These are phyloP conservation scores for Umbilicus rupestris DNA, from an alignment of 164 flowering plant species.

Conservation along the genomic window DNA sequence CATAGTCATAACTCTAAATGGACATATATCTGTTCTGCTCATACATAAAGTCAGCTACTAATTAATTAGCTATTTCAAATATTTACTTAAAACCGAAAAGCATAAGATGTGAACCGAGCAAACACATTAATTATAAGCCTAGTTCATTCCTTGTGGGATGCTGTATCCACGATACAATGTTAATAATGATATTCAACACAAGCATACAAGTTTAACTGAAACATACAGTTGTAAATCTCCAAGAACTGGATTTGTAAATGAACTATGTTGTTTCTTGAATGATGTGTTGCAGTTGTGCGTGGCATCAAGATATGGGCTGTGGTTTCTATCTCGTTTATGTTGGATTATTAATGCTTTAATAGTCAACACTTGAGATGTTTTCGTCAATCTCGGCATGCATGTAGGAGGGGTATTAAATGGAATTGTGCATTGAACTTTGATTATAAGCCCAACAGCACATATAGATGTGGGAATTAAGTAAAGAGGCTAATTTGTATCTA, in stretches of 20 bases:
- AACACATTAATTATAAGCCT: not conserved
- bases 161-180: not conserved
- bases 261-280: not conserved
- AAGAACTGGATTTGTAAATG: not conserved
- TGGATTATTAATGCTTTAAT: not conserved
- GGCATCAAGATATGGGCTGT: not conserved
- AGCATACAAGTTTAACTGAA: not conserved
- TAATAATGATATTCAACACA: not conserved
- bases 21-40: not conserved
- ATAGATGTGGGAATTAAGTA: not conserved
- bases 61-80: not conserved
- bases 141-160: not conserved
- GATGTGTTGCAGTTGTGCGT: not conserved
- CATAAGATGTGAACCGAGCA: not conserved
- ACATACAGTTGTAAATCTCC: not conserved
- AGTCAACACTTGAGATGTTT: not conserved
- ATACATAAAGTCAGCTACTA: conserved; percentile 1
- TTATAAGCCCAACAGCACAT: not conserved
- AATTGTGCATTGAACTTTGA: not conserved
- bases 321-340: not conserved
- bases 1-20: not conserved
- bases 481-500: conserved; percentile 1
- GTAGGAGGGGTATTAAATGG: not conserved
- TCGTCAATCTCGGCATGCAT: conserved; percentile 7
- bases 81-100: not conserved